phyloP scores from a whole-genome alignment of 495 filamentous ascomycete species.

The Immersiella caudata region DNA sequence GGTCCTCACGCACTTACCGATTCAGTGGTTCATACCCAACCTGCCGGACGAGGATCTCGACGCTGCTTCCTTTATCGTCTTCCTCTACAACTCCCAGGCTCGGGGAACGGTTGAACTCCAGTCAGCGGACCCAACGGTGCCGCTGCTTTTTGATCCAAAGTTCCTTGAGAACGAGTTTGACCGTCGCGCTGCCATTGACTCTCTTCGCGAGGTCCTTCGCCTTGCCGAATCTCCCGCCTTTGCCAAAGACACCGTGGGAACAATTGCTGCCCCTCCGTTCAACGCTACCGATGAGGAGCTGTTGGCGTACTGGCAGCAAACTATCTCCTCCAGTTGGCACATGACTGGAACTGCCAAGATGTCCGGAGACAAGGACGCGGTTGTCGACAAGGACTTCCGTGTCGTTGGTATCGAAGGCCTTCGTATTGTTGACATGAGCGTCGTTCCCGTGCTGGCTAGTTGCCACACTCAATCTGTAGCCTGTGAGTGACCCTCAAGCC shows the following conservation, averaged over 20 bases:
- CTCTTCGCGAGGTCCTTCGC: constrained; percentile 50
- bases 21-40: constrained; percentile 49
- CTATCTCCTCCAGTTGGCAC: constrained; percentile 52
- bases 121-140: constrained; percentile 56
- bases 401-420: constrained; percentile 59
- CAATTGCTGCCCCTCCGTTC: constrained; percentile 46
- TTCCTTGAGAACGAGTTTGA: constrained; percentile 62
- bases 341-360: constrained; percentile 66
- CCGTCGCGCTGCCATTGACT: constrained; percentile 56
- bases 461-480: constrained; percentile 42
- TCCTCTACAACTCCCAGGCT: constrained; percentile 40
- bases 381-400: constrained; percentile 58
- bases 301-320: constrained; percentile 50
- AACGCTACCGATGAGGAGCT: constrained; percentile 56
- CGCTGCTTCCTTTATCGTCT: constrained; percentile 38
- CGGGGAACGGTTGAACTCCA: constrained; percentile 58
- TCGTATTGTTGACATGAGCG: constrained; percentile 67
- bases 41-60: constrained; percentile 34
- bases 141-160: constrained; percentile 60
- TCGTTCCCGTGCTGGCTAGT: constrained; percentile 58
- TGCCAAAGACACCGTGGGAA: constrained; percentile 48
- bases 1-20: constrained; percentile 42
- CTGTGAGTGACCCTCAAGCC: constrained; percentile 23
- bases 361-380: constrained; percentile 51
- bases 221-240: constrained; percentile 47